Conservation (phyloP, 495 filamentous ascomycete genomes). For the Penicillium psychrofluorescens region DNA sequence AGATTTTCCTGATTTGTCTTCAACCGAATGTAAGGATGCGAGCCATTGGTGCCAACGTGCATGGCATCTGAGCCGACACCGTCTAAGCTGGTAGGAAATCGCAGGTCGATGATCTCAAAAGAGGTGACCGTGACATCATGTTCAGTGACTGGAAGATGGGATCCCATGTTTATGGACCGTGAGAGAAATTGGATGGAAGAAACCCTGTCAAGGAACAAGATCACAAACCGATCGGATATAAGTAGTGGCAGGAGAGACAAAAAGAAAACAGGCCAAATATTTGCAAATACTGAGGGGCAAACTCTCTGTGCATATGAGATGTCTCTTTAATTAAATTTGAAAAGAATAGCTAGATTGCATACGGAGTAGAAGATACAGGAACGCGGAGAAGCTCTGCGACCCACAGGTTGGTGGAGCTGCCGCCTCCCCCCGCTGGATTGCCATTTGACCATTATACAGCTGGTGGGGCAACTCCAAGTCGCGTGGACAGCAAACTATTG, state of each 20-base stretch:
- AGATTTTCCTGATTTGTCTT: slow-evolving; percentile 53
- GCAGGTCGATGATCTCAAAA: slow-evolving; percentile 26
- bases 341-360: not conserved
- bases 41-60: slow-evolving; percentile 77
- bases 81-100: slow-evolving; percentile 61
- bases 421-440: not conserved
- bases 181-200: not conserved
- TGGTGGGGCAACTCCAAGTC: not conserved
- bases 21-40: slow-evolving; percentile 68
- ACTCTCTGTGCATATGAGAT: not conserved
- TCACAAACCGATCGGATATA: no score
- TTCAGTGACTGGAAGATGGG: not conserved
- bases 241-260: not conserved
- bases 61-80: slow-evolving; percentile 81
- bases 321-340: not conserved
- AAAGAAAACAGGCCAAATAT: not conserved
- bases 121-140: slow-evolving; percentile 4
- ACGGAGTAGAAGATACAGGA: not conserved
- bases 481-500: not conserved
- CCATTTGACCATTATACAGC: not conserved
- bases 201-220: no score
- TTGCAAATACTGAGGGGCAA: not conserved
- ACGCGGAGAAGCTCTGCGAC: not conserved
- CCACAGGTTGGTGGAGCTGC: not conserved
- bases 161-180: not conserved